A percentile compares a stretch with the other conserved stretches of the same genome.
These are phyloP conservation scores for Penicillium atrosanguineum DNA, from an alignment of 495 filamentous ascomycete species.

Conservation along the genomic window DNA sequence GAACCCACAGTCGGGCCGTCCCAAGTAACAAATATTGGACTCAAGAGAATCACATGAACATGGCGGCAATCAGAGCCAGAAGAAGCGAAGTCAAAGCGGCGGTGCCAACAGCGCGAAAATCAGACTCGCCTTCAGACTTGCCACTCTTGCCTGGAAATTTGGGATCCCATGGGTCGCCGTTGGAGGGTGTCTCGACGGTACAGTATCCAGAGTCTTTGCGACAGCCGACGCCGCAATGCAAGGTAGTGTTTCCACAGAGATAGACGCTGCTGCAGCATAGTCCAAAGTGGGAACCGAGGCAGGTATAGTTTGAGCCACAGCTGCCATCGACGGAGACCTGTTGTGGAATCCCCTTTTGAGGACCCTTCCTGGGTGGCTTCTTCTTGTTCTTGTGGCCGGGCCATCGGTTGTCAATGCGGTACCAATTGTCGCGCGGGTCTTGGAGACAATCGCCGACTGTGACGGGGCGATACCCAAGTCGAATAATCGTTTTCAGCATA, in stretches of 20 bases:
- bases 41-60: conserved; percentile 19
- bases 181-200: conserved; percentile 20
- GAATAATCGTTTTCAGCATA: conserved; percentile 58
- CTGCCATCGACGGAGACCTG: conserved; percentile 49
- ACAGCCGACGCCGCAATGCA: conserved; percentile 52
- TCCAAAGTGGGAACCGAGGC: conserved; percentile 44
- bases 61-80: conserved; percentile 25
- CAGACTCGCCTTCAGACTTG: conserved; percentile 21
- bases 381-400: conserved; percentile 13
- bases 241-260: conserved; percentile 48
- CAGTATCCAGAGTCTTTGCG: conserved; percentile 50
- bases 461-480: conserved; percentile 61
- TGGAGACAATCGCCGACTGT: conserved; percentile 77
- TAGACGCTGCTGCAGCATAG: conserved; percentile 40
- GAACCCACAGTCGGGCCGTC: conserved; percentile 7
- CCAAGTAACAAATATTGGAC: not conserved
- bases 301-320: conserved; percentile 52
- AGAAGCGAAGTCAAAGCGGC: conserved; percentile 24
- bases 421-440: conserved; percentile 72
- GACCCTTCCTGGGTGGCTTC: conserved; percentile 26
- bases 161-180: conserved; percentile 27
- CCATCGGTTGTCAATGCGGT: conserved; percentile 41
- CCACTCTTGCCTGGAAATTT: conserved; percentile 4
- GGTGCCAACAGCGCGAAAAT: conserved; percentile 15
- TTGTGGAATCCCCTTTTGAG: conserved; percentile 29